These are phyloP conservation scores for Amaranthus cruentus DNA, from an alignment of 148 eudicot genomes.

Conservation along the genomic window DNA sequence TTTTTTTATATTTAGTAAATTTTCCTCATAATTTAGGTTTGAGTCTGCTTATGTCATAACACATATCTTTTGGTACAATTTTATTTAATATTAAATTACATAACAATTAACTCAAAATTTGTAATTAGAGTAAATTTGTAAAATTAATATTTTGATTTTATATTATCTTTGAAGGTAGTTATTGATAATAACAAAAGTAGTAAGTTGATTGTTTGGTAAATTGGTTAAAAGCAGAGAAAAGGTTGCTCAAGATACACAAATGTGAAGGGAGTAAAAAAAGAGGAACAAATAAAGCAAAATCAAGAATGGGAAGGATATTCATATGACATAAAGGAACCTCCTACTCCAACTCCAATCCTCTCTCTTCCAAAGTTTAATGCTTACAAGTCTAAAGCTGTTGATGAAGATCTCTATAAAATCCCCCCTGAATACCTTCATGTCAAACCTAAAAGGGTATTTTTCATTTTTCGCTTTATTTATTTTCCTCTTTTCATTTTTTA, in stretches of 20 bases:
- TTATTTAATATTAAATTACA: too few species aligned
- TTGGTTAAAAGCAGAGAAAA: slow-evolving; percentile 29
- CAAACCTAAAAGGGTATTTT: slow-evolving; percentile 44
- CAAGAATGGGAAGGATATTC: slow-evolving; percentile 36
- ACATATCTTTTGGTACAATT: too few species aligned
- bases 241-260: slow-evolving; percentile 17
- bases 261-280: slow-evolving; percentile 32
- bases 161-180: neutral
- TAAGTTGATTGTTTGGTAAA: neutral
- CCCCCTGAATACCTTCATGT: slow-evolving; percentile 49
- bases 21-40: too few species aligned
- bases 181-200: slow-evolving; percentile 3
- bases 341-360: slow-evolving; percentile 25
- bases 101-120: too few species aligned
- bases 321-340: slow-evolving; percentile 34
- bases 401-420: slow-evolving; percentile 62
- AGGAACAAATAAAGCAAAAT: slow-evolving; percentile 17
- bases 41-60: too few species aligned
- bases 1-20: too few species aligned
- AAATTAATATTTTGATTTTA: neutral
- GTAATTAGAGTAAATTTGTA: neutral
- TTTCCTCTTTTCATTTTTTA: neutral
- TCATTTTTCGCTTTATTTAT: too few species aligned
- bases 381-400: slow-evolving; percentile 41
- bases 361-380: slow-evolving; percentile 14